These are phyloP conservation scores for Parafenestella ontariensis DNA, from an alignment of 2,329 filamentous ascomycete species.

Conservation along the genomic window DNA sequence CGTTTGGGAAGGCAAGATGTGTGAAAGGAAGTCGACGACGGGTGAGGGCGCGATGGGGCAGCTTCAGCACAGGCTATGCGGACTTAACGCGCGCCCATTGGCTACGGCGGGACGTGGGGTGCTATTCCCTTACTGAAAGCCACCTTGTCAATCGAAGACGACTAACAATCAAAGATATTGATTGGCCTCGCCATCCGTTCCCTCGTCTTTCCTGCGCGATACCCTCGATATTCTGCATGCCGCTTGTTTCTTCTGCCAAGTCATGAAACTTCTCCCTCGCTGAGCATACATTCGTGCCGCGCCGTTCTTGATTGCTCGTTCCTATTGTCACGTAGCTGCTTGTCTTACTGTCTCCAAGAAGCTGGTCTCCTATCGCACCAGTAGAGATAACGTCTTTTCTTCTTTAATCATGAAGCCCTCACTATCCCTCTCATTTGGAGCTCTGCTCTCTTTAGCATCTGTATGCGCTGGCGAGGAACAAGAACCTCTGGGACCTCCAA, in stretches of 20 bases:
- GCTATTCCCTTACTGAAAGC: slow-evolving; percentile 19
- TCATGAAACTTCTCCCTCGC: slow-evolving; percentile 25
- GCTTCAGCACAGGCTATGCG: slow-evolving; percentile 18
- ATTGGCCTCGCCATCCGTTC: not conserved
- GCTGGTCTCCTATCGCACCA: not conserved
- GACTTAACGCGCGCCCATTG: slow-evolving; percentile 21
- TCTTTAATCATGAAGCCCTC: slow-evolving; percentile 24
- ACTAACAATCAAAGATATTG: not conserved
- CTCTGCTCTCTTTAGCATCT: slow-evolving; percentile 11
- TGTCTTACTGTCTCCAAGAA: not conserved
- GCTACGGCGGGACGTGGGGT: slow-evolving; percentile 11
- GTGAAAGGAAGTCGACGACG: not conserved
- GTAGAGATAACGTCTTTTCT: not conserved
- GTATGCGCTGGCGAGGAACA: slow-evolving; percentile 27
- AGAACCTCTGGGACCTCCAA: slow-evolving; percentile 36
- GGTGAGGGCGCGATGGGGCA: not conserved
- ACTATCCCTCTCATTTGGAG: slow-evolving; percentile 15
- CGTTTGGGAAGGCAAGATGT: not conserved
- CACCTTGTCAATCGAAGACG: slow-evolving; percentile 17
- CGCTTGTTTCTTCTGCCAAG: not conserved
- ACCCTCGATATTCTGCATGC: not conserved
- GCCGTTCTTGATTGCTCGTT: not conserved
- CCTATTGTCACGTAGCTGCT: not conserved
- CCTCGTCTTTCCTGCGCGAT: not conserved
- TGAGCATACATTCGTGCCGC: slow-evolving; percentile 12